phyloP scores from a whole-genome alignment of 805 yeast genomes.

The Cyberlindnera nakhonratchasimensis region DNA sequence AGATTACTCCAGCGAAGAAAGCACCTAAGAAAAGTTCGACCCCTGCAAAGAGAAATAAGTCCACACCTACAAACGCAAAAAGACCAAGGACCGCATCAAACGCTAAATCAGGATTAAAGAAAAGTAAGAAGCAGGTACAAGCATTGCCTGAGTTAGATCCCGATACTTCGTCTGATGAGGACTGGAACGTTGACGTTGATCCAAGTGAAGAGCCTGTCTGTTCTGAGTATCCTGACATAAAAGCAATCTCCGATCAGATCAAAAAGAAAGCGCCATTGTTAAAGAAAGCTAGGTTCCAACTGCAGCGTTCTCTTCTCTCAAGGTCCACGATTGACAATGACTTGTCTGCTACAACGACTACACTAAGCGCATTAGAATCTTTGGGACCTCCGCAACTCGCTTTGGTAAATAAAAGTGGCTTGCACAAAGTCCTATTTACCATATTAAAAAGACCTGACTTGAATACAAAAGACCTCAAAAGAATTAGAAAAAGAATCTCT shows the following conservation, averaged over 20 bases:
- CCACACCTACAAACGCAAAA: constrained; percentile 13
- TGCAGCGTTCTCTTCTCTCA: constrained; percentile 19
- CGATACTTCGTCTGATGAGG: constrained; percentile 27
- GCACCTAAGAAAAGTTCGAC: constrained; percentile 16
- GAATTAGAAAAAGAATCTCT: constrained; percentile 17
- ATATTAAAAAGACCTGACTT: constrained; percentile 37
- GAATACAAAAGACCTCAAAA: constrained; percentile 13
- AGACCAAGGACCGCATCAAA: constrained; percentile 11
- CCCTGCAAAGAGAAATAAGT: constrained; percentile 13
- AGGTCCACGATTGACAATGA: constrained; percentile 16
- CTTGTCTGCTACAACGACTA: constrained; percentile 21
- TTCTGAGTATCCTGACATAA: constrained; percentile 17
- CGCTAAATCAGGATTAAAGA: constrained; percentile 9
- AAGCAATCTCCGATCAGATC: constrained; percentile 12
- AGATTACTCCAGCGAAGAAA: constrained; percentile 10
- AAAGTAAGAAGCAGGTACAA: constrained; percentile 3
- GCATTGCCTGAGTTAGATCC: constrained; percentile 17
- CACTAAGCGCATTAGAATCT: constrained; percentile 25
- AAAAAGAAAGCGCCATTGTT: constrained; percentile 20
- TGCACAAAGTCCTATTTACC: constrained; percentile 32
- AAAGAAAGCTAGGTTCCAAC: constrained; percentile 31
- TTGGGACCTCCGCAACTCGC: constrained; percentile 29
- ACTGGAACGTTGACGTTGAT: constrained; percentile 24
- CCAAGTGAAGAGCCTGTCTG: constrained; percentile 21
- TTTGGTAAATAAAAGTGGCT: constrained; percentile 29